phyloP scores from a whole-genome alignment of 106 monocot genomes.

The Allium cepa region DNA sequence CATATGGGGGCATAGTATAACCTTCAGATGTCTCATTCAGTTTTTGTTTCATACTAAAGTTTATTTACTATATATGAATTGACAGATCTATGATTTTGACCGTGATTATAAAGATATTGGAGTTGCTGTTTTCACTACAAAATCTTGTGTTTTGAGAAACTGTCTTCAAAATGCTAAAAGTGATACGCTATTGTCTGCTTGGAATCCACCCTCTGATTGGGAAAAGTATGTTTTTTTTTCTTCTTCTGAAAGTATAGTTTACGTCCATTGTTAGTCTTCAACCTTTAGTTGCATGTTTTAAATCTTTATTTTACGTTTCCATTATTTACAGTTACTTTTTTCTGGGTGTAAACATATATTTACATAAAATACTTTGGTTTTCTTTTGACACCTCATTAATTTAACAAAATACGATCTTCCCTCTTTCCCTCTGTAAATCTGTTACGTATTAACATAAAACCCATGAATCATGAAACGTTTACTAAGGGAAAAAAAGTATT shows the following conservation, averaged over 20 bases:
- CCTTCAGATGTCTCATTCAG: neutral
- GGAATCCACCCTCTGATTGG: slow-evolving; percentile 97
- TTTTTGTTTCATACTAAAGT: neutral
- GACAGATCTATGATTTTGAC: slow-evolving; percentile 96
- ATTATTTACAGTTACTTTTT: neutral
- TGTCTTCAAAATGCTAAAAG: slow-evolving; percentile 83
- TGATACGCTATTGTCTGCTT: slow-evolving; percentile 78
- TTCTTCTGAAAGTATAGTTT: neutral
- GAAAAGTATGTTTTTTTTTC: slow-evolving; percentile 62
- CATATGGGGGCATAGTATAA: no score
- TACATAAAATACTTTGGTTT: no score
- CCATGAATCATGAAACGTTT: neutral
- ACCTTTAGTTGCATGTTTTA: neutral
- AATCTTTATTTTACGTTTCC: neutral
- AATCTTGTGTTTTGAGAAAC: slow-evolving; percentile 77
- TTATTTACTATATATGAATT: slow-evolving; percentile 11
- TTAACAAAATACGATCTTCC: no score
- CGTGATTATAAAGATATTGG: slow-evolving; percentile 99
- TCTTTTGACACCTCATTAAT: no score
- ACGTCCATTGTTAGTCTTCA: no score
- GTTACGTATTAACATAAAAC: no score
- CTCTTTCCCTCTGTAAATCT: no score
- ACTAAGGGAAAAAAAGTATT: neutral
- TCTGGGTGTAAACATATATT: neutral
- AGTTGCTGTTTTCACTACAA: slow-evolving; percentile 71